A percentile compares a stretch with the other conserved stretches of the same genome.
Evolutionary conservation across 2,329 filamentous ascomycete species (phyloP).

Genomic region (Esteya vermicola): DNA sequence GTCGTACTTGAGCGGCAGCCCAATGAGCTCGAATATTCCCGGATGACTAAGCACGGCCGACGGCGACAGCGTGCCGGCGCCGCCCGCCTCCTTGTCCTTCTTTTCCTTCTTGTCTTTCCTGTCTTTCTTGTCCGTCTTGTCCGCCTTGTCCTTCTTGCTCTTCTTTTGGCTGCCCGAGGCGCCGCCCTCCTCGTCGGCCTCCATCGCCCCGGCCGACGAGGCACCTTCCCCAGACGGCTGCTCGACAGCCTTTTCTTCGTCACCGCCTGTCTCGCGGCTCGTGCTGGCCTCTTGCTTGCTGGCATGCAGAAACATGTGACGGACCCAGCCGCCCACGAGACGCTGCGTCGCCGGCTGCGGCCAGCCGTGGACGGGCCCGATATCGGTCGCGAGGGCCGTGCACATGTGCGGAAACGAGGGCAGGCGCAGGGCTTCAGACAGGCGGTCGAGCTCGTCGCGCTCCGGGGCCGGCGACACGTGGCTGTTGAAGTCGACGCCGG

Average conservation of each 20-base stretch:
- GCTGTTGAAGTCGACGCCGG: constrained; percentile 74
- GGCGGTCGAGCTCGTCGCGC: constrained; percentile 65
- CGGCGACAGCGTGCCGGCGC: not conserved
- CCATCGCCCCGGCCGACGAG: too few species aligned
- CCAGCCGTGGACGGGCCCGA: constrained; percentile 30
- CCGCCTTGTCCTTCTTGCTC: not conserved
- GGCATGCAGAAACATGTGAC: constrained; percentile 28
- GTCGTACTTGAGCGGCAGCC: constrained; percentile 84
- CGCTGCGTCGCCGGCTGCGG: constrained; percentile 25
- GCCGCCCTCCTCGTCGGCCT: too few species aligned
- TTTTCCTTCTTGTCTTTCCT: not conserved
- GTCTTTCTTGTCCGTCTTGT: not conserved
- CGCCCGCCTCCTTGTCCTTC: not conserved
- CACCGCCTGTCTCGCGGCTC: too few species aligned
- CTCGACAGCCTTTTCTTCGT: too few species aligned
- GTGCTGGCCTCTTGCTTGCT: too few species aligned
- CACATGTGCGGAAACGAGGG: constrained; percentile 72
- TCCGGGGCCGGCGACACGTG: constrained; percentile 49
- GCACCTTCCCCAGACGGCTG: too few species aligned
- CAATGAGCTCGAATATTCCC: constrained; percentile 85
- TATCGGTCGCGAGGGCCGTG: constrained; percentile 35
- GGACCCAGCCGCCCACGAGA: constrained; percentile 58
- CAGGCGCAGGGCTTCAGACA: constrained; percentile 61
- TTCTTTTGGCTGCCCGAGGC: not conserved
- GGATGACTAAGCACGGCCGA: constrained; percentile 58